Percentiles rank a stretch among this genome's conserved stretches.
Evolutionary conservation across 129 eudicot genomes (phyloP).

Genomic region (Artemisia argyi): DNA sequence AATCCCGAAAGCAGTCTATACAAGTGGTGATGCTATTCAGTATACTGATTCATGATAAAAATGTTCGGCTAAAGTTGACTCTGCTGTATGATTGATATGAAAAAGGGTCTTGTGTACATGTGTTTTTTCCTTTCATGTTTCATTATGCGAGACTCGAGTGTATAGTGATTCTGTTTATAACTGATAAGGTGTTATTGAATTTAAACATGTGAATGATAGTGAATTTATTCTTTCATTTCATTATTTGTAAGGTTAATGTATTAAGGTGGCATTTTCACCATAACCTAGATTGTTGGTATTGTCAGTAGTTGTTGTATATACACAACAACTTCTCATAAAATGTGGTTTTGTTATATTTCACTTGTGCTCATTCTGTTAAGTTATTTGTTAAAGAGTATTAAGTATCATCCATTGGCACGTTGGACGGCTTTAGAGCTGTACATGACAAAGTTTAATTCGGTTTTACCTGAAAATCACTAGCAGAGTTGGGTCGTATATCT

Average conservation of each 20-base stretch:
- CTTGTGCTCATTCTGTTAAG: too few species aligned
- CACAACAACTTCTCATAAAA: too few species aligned
- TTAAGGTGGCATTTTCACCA: background rate
- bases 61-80: background rate
- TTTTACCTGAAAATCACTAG: too few species aligned
- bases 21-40: constrained; percentile 5
- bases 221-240: background rate
- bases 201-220: background rate
- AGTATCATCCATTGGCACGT: too few species aligned
- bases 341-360: too few species aligned
- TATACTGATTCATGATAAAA: background rate
- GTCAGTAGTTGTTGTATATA: too few species aligned
- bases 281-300: too few species aligned
- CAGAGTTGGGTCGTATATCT: too few species aligned
- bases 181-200: background rate
- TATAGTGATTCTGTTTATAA: constrained; percentile 23
- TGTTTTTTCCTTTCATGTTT: background rate
- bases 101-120: constrained; percentile 12
- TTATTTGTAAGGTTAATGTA: constrained; percentile 7
- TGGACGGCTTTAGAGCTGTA: too few species aligned
- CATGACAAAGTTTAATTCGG: too few species aligned
- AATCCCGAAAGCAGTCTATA: constrained; percentile 12
- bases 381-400: too few species aligned
- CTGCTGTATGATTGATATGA: background rate
- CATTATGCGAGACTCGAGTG: constrained; percentile 17